phyloP scores from a whole-genome alignment of 2,329 filamentous ascomycete genomes.

The Aspergillus aculeatinus region DNA sequence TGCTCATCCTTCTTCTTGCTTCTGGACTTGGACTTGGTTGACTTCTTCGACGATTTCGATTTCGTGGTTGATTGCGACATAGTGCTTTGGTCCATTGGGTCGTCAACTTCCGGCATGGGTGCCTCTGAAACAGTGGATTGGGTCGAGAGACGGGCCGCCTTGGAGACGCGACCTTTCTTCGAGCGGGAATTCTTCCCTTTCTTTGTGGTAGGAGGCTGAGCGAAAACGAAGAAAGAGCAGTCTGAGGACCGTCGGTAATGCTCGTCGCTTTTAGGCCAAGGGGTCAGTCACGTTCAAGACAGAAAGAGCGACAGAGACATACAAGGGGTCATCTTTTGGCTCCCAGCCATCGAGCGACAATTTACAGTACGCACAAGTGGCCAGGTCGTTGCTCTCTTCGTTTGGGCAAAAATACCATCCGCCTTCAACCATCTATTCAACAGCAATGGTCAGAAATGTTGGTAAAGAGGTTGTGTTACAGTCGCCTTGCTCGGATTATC shows the following conservation, averaged over 20 bases:
- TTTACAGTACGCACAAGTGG: constrained; percentile 87
- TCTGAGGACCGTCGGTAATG: constrained; percentile 75
- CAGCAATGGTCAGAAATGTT: background rate
- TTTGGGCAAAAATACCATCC: constrained; percentile 94
- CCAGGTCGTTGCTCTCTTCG: constrained; percentile 79
- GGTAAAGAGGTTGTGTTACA: constrained; percentile 10
- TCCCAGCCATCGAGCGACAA: constrained; percentile 94
- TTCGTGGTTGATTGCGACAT: constrained; percentile 50
- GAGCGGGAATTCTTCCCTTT: constrained; percentile 58
- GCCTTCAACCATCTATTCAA: constrained; percentile 74
- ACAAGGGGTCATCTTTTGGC: constrained; percentile 83
- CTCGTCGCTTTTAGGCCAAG: constrained; percentile 63
- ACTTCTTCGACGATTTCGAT: constrained; percentile 53
- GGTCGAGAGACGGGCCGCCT: constrained; percentile 63
- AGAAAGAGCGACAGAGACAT: constrained; percentile 40
- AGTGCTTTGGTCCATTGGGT: constrained; percentile 60
- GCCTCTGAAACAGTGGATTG: constrained; percentile 52
- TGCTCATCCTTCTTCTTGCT: constrained; percentile 39
- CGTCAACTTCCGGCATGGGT: constrained; percentile 43
- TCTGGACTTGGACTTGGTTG: constrained; percentile 38
- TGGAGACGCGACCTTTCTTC: constrained; percentile 63
- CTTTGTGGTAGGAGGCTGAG: constrained; percentile 51
- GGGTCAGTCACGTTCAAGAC: constrained; percentile 15
- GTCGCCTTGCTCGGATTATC: constrained; percentile 14
- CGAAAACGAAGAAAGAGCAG: constrained; percentile 79